Evolutionary conservation across 1,139 yeast species (phyloP).

Genomic region (Candida albicans): DNA sequence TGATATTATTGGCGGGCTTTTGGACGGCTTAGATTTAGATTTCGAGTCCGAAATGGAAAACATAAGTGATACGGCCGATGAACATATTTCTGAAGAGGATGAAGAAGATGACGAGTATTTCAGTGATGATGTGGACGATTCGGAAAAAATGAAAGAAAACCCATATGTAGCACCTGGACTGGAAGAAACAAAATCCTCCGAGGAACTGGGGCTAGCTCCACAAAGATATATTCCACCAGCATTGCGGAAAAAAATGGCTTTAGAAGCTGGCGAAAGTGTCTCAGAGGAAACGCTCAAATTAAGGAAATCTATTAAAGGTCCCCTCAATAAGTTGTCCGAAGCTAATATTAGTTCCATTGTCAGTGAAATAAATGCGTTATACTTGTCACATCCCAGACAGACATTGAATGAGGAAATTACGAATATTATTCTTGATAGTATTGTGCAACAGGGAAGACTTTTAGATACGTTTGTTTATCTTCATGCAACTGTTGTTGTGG

Average conservation of each 20-base stretch:
- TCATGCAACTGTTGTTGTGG: constrained; percentile 76
- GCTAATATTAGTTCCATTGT: constrained; percentile 74
- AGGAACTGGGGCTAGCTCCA: constrained; percentile 16
- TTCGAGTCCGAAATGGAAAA: constrained; percentile 28
- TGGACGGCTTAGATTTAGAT: constrained; percentile 76
- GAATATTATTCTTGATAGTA: constrained; percentile 60
- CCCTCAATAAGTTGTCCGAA: constrained; percentile 83
- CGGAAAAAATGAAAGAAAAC: constrained; percentile 53
- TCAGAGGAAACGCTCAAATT: constrained; percentile 54
- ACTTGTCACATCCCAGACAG: constrained; percentile 69
- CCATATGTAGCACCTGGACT: constrained; percentile 80
- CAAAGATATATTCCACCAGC: constrained; percentile 83
- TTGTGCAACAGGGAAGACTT: constrained; percentile 62
- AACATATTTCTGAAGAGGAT: constrained; percentile 16
- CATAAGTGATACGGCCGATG: constrained; percentile 41
- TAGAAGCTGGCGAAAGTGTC: constrained; percentile 27
- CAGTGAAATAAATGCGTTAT: constrained; percentile 64
- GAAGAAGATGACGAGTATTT: constrained; percentile 60
- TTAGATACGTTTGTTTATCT: constrained; percentile 77
- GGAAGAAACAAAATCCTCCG: constrained; percentile 9
- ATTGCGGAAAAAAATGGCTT: constrained; percentile 54
- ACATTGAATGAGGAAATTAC: constrained; percentile 71
- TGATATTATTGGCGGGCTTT: constrained; percentile 69
- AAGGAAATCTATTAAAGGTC: constrained; percentile 68
- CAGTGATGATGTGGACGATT: constrained; percentile 15